Percentiles rank a stretch among this genome's conserved stretches.
These are phyloP conservation scores for Hibiscus tridactylites DNA, from an alignment of 345 rosid genomes.

Conservation along the genomic window DNA sequence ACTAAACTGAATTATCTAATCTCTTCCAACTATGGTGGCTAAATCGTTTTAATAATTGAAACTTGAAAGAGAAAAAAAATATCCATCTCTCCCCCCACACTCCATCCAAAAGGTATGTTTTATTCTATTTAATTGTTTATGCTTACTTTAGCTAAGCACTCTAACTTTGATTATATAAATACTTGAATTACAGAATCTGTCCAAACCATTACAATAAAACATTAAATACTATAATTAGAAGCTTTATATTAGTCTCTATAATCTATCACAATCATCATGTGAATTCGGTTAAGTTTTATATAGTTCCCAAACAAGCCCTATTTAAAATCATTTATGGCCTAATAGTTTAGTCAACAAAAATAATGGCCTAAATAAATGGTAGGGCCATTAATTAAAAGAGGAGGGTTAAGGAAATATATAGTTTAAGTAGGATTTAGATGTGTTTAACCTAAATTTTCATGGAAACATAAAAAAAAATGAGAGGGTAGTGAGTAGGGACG, in stretches of 20 bases:
- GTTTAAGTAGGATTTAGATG: background rate
- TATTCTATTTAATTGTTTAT: background rate
- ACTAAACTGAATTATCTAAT: no score
- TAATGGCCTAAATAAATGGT: background rate
- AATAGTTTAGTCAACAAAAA: slow-evolving; percentile 8
- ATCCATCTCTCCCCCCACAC: background rate
- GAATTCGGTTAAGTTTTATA: background rate
- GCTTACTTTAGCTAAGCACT: slow-evolving; percentile 6
- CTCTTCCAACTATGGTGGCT: no score
- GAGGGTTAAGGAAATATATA: no score
- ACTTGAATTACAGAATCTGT: no score
- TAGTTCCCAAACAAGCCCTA: slow-evolving; percentile 14
- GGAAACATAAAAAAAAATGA: background rate
- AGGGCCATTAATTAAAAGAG: slow-evolving; percentile 9
- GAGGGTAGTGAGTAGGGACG: no score
- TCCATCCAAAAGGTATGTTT: background rate
- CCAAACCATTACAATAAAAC: background rate
- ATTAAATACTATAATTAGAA: slow-evolving; percentile 9
- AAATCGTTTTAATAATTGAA: no score
- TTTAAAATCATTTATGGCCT: background rate
- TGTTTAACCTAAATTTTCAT: slow-evolving; percentile 6
- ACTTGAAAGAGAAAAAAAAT: no score
- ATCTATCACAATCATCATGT: slow-evolving; percentile 2
- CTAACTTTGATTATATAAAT: background rate
- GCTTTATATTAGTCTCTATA: slow-evolving; percentile 1